Percentiles rank a stretch among this genome's conserved stretches.
phyloP scores from a whole-genome alignment of 257 asterid species.

The Cynanchum wilfordii region DNA sequence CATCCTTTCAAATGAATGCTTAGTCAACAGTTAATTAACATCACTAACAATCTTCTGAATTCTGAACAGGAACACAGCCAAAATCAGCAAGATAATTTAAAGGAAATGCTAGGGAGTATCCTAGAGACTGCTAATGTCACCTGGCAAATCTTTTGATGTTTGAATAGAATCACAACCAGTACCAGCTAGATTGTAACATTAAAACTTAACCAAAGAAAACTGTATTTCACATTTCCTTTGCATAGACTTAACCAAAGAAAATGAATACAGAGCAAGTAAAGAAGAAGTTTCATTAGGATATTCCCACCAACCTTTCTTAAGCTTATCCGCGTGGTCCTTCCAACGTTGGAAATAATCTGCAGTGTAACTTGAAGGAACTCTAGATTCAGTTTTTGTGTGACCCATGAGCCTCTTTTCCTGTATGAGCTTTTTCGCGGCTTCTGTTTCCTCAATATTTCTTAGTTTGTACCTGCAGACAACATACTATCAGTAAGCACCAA shows the following conservation, averaged over 20 bases:
- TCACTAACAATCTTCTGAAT: neutral
- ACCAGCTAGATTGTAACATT: neutral
- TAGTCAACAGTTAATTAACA: neutral
- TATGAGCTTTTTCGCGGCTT: slow-evolving; percentile 90
- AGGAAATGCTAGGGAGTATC: too few relatives aligned
- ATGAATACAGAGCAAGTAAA: neutral
- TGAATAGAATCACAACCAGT: too few relatives aligned
- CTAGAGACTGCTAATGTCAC: neutral
- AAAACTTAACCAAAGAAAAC: neutral
- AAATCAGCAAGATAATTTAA: neutral
- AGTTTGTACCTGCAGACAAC: slow-evolving; percentile 61
- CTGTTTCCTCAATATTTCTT: slow-evolving; percentile 93
- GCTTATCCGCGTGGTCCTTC: slow-evolving; percentile 78
- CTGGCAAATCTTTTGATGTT: too few relatives aligned
- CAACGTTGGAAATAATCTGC: slow-evolving; percentile 88
- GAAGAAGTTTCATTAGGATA: slow-evolving; percentile 9
- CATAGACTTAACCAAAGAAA: neutral
- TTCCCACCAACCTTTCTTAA: slow-evolving; percentile 60
- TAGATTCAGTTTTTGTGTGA: slow-evolving; percentile 57
- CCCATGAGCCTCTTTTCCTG: slow-evolving; percentile 92
- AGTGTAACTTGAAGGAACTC: slow-evolving; percentile 78
- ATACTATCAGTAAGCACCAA: neutral
- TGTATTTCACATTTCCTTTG: neutral
- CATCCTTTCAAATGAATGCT: neutral
- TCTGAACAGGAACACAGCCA: neutral